Evolutionary conservation across 2,329 filamentous ascomycete species (phyloP), one percentile per base, ranked within the genome.

Genomic region (Exserohilum turcica): DNA sequence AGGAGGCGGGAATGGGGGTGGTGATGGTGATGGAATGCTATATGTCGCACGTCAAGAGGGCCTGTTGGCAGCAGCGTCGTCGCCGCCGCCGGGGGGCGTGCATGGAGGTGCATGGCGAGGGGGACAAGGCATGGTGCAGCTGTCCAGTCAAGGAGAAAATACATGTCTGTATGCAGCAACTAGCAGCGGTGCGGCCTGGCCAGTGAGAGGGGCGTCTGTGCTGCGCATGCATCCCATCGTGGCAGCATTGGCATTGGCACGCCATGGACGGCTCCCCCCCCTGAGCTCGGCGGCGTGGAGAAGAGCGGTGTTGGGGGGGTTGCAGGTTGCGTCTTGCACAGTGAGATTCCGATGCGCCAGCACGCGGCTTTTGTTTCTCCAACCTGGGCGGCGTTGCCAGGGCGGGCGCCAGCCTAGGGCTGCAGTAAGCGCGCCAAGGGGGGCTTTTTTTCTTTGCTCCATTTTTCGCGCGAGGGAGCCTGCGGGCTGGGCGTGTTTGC

Each of bases 261-360:
- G 55, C 55, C 52, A 52, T 35, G 18, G 29, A 31, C 47, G 45
- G 52, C 51, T 36, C 45, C 59, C 38, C 38, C 45, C 58, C 52
- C 53, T 59, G 40, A 54, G 44, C 37, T 31, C 29, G 36, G 42
- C 31, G 21, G 42, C 29, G 15, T n/a, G 33, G 29, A n/a, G 12
- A 29, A 24, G 29, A 16, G 42, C 18, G 29, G 42, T 18, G 18
- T n/a, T 24, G 21, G 29, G 38, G 15, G 42, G 28, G 13, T 32
- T 29, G 21, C 36, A 46, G 27, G 13, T 19, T 37, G 32, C 32
- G 32, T 35, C 13, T 15, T 35, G 32, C 15, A 15, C 32, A 15
- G 12, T 35, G 28, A 24, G 37, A 42, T 10, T 21, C 13, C 36
- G 33, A 31, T 38, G 48, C 28, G 18, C 35, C 40, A 45, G 43